Evolutionary conservation across 805 yeast species (phyloP), one percentile per base, ranked within the genome.

Genomic region (Metschnikowia lachancei): DNA sequence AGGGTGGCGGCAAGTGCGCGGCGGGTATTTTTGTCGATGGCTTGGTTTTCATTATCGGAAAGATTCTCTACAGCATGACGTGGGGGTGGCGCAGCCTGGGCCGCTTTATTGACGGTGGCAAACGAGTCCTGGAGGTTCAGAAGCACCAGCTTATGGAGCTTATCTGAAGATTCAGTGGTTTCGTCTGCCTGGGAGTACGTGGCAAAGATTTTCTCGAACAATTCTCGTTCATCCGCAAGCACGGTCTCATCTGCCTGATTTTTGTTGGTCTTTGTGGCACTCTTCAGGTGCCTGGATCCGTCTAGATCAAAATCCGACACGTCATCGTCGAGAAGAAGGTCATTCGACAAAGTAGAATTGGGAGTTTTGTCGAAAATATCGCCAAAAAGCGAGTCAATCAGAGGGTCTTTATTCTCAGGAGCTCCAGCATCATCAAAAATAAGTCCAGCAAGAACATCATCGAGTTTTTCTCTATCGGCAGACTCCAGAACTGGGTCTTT

Each of bases 1-100:
- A 62, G 30, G 0, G 67, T 62, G 9, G n/a, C 64, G 60, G 7
- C 34, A 36, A 48, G 65, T n/a, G 52, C 55, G 2, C 63, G 58
- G 16, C 20, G 19, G 10, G 44, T 38, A 14, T 38, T 32, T 16
- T 36, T 14, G 29, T 41, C 43, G 11, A 42, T 26, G 32, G 31
- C 33, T 7, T 11, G 18, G 14, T 13, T 45, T 18, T 37, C 44
- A 16, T 35, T 16, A 5, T 36, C 47, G 1, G 50, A 29, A 14
- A 41, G 43, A 4, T 11, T 38, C 34, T 43, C 45, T 13, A 16
- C 16, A 4, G 38, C 10, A 14, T 30, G 35, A 7, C 14, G 33
- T 9, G 22, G 10, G 4, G 32, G 32, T 29, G 14, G 14, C 5
- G 32, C 11, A 12, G 45, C 17, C 22, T 9, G 24, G 19, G 22